phyloP scores from a whole-genome alignment of 306 rosid genomes.

The Vachellia collinsii region DNA sequence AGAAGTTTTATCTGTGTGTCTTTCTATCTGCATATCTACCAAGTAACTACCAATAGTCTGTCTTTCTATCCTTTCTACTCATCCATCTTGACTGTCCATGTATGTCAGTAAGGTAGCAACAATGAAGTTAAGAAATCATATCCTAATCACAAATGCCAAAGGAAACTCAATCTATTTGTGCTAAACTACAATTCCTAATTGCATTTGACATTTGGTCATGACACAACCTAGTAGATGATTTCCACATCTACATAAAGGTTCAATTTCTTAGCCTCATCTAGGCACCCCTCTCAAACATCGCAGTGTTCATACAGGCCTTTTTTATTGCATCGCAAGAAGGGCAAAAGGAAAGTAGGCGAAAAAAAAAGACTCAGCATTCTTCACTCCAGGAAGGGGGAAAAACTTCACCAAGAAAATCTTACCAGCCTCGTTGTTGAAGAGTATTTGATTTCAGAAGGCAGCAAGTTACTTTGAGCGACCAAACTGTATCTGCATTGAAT shows the following conservation, averaged over 20 bases:
- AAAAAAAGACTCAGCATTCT: background rate
- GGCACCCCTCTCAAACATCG: background rate
- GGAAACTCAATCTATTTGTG: no score
- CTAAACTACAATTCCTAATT: background rate
- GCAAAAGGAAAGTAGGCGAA: background rate
- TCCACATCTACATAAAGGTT: background rate
- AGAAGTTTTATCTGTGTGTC: background rate
- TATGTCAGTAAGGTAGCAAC: background rate
- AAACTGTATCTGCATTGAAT: slow-evolving; percentile 47
- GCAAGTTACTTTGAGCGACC: slow-evolving; percentile 43
- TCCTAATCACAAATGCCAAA: background rate
- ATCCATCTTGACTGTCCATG: background rate
- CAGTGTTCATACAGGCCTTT: background rate
- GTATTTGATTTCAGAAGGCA: slow-evolving; percentile 53
- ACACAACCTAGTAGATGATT: background rate
- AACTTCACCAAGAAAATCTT: slow-evolving; percentile 33
- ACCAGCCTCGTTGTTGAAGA: slow-evolving; percentile 47
- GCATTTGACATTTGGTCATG: slow-evolving; percentile 1
- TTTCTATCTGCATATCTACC: background rate
- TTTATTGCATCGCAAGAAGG: slow-evolving; percentile 20
- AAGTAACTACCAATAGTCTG: background rate
- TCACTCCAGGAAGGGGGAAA: background rate
- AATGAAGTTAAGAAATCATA: background rate
- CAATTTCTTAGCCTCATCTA: background rate
- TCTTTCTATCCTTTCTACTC: background rate